Evolutionary conservation across 495 filamentous ascomycete species (phyloP), one percentile per base, ranked within the genome.

Genomic region (Penicillium bovifimosum): DNA sequence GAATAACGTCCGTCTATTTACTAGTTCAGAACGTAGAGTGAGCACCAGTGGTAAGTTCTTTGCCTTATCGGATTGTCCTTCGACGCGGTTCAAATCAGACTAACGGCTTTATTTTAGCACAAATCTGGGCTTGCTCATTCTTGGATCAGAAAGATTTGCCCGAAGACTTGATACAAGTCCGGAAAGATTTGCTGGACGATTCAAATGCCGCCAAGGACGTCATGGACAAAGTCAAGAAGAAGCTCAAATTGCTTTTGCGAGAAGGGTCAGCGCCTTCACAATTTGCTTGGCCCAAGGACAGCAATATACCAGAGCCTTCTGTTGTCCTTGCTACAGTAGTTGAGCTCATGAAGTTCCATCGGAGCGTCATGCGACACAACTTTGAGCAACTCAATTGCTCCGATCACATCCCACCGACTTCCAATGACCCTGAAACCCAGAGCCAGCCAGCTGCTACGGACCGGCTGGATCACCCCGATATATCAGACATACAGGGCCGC

Each of bases 181-280:
- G 93, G 38, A 98, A 98, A 66, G 91, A 97, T 67, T 77, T 98
- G 2, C 76, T 98, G 6, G 93, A 98, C 66, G 93, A 98, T 63
- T 96, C 90, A 1, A 98, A 98, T 70, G 93, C 93, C n/a, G 93
- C 93, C 47, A 98, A 98, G 67, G 95, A 97, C 69, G 91, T 95
- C 59, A 98, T 96, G 91, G 93, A 98, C 70, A 96, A 95, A 66
- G 93, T 98, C 41, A 98, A 98, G 77, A 97, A 96, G 80, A 96
- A 95, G 81, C 76, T 98, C 5, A 98, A 98, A 71, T 81, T 86
- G 2, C 76, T 98, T 33, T 72, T 98, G 47, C 80, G 93, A 24
- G 86, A 95, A 65, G 95, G 95, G 3, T 89, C 87, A 47, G 87
- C 92, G 6, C 91, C 93, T 13, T 81, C 90, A 14, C 91, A 97